These are phyloP conservation scores for Dryas octopetala DNA, from an alignment of 306 rosid genomes.

Conservation along the genomic window DNA sequence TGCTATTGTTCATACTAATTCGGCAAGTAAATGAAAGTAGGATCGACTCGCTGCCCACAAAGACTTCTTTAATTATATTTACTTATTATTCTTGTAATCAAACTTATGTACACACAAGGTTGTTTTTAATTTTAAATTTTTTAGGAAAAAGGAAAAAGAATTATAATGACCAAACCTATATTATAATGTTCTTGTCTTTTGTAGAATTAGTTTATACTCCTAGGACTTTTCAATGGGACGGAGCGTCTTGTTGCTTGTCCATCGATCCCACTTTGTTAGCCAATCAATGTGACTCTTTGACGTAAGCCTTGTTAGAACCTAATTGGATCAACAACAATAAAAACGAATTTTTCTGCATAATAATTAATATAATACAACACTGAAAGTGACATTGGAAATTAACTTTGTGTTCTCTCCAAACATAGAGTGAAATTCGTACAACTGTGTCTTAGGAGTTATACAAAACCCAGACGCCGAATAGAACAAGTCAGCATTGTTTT, in stretches of 20 bases:
- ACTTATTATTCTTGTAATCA: neutral
- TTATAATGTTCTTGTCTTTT: neutral
- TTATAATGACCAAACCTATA: no score
- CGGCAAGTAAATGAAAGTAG: slow-evolving; percentile 1
- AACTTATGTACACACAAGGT: neutral
- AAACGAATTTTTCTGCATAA: slow-evolving; percentile 1
- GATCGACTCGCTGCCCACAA: neutral
- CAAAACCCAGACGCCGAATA: slow-evolving; percentile 38
- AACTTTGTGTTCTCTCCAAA: slow-evolving; percentile 12
- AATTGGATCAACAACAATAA: slow-evolving; percentile 8
- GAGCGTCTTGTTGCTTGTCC: slow-evolving; percentile 15
- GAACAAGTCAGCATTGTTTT: slow-evolving; percentile 77
- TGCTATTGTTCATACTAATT: neutral
- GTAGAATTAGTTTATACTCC: slow-evolving; percentile 12
- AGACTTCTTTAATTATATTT: neutral
- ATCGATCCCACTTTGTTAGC: neutral
- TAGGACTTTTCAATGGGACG: slow-evolving; percentile 5
- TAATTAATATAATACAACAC: neutral
- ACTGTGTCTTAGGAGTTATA: slow-evolving; percentile 12
- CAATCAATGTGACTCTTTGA: neutral
- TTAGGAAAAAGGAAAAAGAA: no score
- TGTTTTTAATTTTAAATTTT: neutral
- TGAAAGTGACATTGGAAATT: slow-evolving; percentile 36
- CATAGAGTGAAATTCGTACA: neutral
- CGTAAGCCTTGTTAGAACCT: neutral